Conservation (phyloP, 345 rosid genomes). For the Trapa incisa region DNA sequence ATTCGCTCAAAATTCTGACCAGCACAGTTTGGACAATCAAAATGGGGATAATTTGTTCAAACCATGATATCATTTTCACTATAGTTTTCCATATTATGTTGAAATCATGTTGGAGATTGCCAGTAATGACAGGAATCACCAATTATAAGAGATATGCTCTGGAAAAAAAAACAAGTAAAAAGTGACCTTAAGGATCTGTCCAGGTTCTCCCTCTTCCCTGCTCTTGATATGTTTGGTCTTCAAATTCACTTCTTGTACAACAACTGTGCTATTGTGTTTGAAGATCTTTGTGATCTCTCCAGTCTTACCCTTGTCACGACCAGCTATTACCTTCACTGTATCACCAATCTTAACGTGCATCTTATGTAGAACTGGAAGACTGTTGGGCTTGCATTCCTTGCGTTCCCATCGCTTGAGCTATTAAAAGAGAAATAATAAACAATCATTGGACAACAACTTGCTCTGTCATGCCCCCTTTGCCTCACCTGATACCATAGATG, state of each 20-base stretch:
- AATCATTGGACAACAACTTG: background rate
- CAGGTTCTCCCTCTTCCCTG: conserved; percentile 72
- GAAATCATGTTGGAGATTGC: background rate
- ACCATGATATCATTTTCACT: background rate
- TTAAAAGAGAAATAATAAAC: conserved; percentile 3
- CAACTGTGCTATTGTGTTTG: conserved; percentile 65
- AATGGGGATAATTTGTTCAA: background rate
- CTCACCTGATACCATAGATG: background rate
- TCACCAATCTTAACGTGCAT: conserved; percentile 93
- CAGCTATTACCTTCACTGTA: conserved; percentile 66
- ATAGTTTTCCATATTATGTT: background rate
- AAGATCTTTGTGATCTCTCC: conserved; percentile 68
- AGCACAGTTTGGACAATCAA: background rate
- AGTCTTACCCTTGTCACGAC: conserved; percentile 74
- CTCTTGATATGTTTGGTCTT: conserved; percentile 92
- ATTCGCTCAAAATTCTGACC: background rate
- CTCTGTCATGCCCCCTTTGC: background rate
- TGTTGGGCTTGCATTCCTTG: conserved; percentile 79
- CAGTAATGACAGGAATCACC: background rate
- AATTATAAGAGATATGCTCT: background rate
- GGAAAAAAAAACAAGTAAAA: background rate
- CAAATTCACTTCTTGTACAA: conserved; percentile 68
- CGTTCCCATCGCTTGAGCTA: conserved; percentile 91
- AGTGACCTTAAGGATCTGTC: conserved; percentile 72
- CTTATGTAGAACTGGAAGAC: conserved; percentile 76